Conservation (phyloP, 129 eudicot species). For the Erigeron canadensis region DNA sequence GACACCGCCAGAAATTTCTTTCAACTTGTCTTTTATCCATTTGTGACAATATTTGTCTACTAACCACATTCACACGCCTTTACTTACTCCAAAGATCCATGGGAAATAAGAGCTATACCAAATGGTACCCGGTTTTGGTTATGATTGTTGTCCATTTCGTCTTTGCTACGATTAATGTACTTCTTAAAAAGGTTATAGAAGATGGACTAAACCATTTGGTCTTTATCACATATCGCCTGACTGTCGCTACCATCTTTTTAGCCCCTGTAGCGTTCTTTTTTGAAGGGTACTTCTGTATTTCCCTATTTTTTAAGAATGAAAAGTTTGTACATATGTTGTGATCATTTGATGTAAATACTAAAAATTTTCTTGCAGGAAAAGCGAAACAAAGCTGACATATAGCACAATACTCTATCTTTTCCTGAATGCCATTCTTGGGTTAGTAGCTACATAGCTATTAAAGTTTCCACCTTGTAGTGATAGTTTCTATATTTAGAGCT, state of each 20-base stretch:
- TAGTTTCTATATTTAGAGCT: background rate
- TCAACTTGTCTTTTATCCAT: slow-evolving; percentile 10
- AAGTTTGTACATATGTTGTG: background rate
- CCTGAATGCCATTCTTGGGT: slow-evolving; percentile 69
- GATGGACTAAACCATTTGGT: slow-evolving; percentile 59
- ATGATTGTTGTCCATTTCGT: slow-evolving; percentile 45
- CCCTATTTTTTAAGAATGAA: background rate
- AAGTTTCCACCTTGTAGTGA: slow-evolving; percentile 1
- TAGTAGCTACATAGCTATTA: slow-evolving; percentile 8
- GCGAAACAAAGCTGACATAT: slow-evolving; percentile 45
- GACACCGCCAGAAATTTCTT: slow-evolving; percentile 21
- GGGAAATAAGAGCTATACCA: slow-evolving; percentile 31
- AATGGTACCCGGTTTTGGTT: slow-evolving; percentile 54
- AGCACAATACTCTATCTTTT: slow-evolving; percentile 47
- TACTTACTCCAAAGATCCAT: slow-evolving; percentile 21
- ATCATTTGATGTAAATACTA: background rate
- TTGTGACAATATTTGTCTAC: background rate
- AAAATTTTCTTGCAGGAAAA: slow-evolving; percentile 44
- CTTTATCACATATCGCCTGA: slow-evolving; percentile 62
- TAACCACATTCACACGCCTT: background rate
- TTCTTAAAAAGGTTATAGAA: slow-evolving; percentile 55
- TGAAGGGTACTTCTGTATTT: slow-evolving; percentile 45
- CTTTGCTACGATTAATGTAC: slow-evolving; percentile 57
- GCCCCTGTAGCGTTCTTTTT: slow-evolving; percentile 57
- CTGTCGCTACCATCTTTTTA: slow-evolving; percentile 51